A percentile compares a stretch with the other conserved stretches of the same genome.
Conservation (phyloP, 2,329 filamentous ascomycete species). For the Pseudogymnoascus sp. region DNA sequence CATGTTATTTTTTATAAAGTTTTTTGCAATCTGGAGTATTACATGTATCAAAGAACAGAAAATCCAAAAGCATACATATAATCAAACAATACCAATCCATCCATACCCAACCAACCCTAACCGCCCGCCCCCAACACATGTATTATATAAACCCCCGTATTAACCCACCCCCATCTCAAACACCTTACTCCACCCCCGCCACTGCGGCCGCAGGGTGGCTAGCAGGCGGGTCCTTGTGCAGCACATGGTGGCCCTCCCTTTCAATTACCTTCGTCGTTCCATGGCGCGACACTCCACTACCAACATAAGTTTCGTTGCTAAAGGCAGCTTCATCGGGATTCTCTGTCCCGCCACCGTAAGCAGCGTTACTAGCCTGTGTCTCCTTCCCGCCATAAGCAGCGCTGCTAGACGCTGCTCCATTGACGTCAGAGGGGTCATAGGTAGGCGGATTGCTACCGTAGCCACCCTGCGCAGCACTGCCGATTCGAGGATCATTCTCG, state of each 20-base stretch:
- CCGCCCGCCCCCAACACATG: background rate
- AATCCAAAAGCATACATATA: background rate
- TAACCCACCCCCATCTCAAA: background rate
- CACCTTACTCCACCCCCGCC: background rate
- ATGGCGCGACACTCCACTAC: background rate
- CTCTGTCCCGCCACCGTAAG: slow-evolving; percentile 7
- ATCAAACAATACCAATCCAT: background rate
- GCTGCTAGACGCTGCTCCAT: background rate
- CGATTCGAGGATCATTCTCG: background rate
- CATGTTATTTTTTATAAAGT: background rate
- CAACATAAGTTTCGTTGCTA: background rate
- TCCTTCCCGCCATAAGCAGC: background rate
- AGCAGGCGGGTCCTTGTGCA: slow-evolving; percentile 24
- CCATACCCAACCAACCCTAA: background rate
- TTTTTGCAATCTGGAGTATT: slow-evolving; percentile 6
- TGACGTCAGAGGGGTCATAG: background rate
- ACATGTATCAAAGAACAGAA: background rate
- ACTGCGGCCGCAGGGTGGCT: slow-evolving; percentile 17
- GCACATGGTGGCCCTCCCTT: slow-evolving; percentile 17
- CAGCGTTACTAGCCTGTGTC: background rate
- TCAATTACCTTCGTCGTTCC: background rate
- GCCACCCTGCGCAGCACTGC: slow-evolving; percentile 14
- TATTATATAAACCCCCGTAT: background rate
- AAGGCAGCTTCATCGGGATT: slow-evolving; percentile 13
- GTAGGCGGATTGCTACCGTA: background rate